Percentiles rank a stretch among this genome's conserved stretches.
Conservation (phyloP, 176 grass and related monocot genomes). For the Ensete glaucum region DNA sequence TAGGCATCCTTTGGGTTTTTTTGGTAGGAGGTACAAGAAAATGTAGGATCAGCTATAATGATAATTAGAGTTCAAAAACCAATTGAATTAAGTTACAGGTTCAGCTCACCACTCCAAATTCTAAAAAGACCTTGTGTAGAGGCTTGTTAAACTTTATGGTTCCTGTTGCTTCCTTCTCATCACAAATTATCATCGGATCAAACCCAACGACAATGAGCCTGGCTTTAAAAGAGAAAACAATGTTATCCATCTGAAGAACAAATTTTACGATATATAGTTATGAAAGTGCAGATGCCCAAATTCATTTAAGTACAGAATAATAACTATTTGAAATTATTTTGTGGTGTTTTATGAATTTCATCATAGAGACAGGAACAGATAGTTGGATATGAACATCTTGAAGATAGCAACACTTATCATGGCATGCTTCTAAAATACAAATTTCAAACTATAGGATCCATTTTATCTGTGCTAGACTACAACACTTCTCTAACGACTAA, state of each 20-base stretch:
- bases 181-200: constrained; percentile 36
- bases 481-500: too few relatives aligned
- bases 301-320: too few relatives aligned
- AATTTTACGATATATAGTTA: neutral
- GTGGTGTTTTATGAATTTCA: too few relatives aligned
- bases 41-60: neutral
- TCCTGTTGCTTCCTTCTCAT: constrained; percentile 27
- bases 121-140: constrained; percentile 31
- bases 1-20: constrained; percentile 29
- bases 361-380: too few relatives aligned
- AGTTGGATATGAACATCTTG: too few relatives aligned
- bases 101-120: constrained; percentile 28
- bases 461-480: too few relatives aligned
- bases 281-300: too few relatives aligned
- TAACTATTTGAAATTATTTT: too few relatives aligned
- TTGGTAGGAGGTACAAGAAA: neutral
- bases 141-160: constrained; percentile 22
- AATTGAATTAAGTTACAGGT: neutral
- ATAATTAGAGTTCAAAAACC: neutral
- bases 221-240: constrained; percentile 27
- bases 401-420: too few relatives aligned
- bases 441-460: too few relatives aligned
- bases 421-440: too few relatives aligned
- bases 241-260: neutral
- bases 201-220: constrained; percentile 38